Evolutionary conservation across 2,329 filamentous ascomycete species (phyloP), one percentile per base, ranked within the genome.

Genomic region (Aspergillus calidoustus): DNA sequence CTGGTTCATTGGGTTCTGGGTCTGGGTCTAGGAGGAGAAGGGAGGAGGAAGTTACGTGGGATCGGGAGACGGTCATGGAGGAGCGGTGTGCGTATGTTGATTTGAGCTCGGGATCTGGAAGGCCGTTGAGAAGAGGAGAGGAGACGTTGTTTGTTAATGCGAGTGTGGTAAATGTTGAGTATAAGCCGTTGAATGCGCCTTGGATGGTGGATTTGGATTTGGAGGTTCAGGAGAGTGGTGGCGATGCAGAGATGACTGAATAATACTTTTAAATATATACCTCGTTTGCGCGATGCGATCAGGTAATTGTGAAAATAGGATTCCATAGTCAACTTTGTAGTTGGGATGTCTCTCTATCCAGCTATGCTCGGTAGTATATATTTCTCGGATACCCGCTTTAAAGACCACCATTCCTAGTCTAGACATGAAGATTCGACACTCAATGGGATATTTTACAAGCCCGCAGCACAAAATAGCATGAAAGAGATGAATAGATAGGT

Each of bases 141-240:
- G 82, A 87, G 71, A 87, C 84, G 3, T 61, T 86, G 44, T 83
- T 87, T 73, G 78, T 87, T 11, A 87, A 88, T 74, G 84, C 84
- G 2, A 83, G 83, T 66, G 82, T 87, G 54, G 83, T 86, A 76
- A 80, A 80, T 43, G 69, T 83, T 13, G 63, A 64, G 13, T 86
- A 86, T 71, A 68, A 72, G 38, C 79, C 84, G 7, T 64, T 72
- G 31, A 83, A 87, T 72, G 82, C 79, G 43, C 83, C 84, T 1
- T 87, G 84, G 83, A 61, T 87, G 47, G 78, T 87, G 31, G 84
- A 86, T 74, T 49, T 87, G 56, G 82, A 86, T 41, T 43, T 54
- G 28, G 57, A 59, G n/a, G 41, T 59, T 53, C 46, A 22, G 17
- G 54, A 31, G 11, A 11, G 34, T 41, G 3, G 23, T 46, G 41